Conservation (phyloP, 352 stramenopile genomes). For the Phytopythium oedochilum region DNA sequence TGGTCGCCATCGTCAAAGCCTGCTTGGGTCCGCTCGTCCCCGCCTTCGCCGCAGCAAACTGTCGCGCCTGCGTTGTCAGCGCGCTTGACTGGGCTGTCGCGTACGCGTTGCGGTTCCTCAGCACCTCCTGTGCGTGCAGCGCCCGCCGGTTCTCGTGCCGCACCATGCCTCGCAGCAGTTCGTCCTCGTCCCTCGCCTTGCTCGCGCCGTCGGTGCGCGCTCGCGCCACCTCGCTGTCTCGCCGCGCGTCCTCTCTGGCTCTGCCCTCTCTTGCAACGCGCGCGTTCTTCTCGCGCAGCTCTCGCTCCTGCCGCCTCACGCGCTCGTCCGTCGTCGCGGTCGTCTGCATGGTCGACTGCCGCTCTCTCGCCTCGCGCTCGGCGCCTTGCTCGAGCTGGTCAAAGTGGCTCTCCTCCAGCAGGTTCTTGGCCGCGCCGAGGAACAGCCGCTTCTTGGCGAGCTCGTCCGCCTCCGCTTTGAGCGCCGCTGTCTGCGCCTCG, state of each 20-base stretch:
- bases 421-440: slow-evolving; percentile 79
- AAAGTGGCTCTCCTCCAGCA: slow-evolving; percentile 81
- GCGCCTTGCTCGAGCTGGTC: slow-evolving; percentile 64
- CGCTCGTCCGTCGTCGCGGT: slow-evolving; percentile 40
- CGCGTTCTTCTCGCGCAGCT: slow-evolving; percentile 27
- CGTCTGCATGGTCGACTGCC: slow-evolving; percentile 43
- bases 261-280: slow-evolving; percentile 12
- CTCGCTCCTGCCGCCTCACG: slow-evolving; percentile 29
- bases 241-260: slow-evolving; percentile 15
- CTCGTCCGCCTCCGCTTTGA: slow-evolving; percentile 56
- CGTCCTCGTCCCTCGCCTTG: slow-evolving; percentile 49
- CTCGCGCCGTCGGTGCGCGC: slow-evolving; percentile 29
- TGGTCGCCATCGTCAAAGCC: background rate
- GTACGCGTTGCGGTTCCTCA: slow-evolving; percentile 66
- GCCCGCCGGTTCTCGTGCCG: slow-evolving; percentile 59
- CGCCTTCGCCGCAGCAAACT: slow-evolving; percentile 1
- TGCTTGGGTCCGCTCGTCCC: background rate
- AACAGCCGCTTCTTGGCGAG: slow-evolving; percentile 78
- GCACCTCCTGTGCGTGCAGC: slow-evolving; percentile 43
- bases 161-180: slow-evolving; percentile 49
- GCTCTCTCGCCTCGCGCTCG: slow-evolving; percentile 47
- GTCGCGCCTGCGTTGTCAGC: slow-evolving; percentile 28
- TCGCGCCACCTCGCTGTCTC: slow-evolving; percentile 17
- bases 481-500: slow-evolving; percentile 37
- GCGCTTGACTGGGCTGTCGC: slow-evolving; percentile 43